Evolutionary conservation across 371 early-diverging fungal genomes (phyloP).

Genomic region (Rhizopus sp.): DNA sequence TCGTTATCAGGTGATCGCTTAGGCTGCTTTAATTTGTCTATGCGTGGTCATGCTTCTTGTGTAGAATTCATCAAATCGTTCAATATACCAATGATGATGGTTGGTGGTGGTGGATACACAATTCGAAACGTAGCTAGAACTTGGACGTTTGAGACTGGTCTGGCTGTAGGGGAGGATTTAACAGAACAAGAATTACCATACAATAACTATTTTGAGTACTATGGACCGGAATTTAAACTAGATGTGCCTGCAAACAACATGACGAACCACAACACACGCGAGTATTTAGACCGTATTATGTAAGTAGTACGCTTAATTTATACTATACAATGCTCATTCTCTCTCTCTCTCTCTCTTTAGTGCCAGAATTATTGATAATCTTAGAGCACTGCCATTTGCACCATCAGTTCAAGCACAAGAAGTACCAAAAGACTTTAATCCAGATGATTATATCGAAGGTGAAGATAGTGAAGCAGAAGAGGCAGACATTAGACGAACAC

Average conservation of each 20-base stretch:
- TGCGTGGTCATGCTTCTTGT: conserved; percentile 88
- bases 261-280: conserved; percentile 92
- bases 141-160: conserved; percentile 99
- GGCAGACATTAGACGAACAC: conserved; percentile 43
- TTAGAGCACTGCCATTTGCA: conserved; percentile 84
- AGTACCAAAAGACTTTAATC: conserved; percentile 50
- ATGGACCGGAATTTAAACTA: conserved; percentile 92
- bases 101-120: conserved; percentile 99
- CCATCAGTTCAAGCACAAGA: conserved; percentile 96
- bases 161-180: conserved; percentile 79
- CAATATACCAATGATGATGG: conserved; percentile 90
- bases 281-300: conserved; percentile 89
- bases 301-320: conserved; percentile 30
- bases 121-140: conserved; percentile 97
- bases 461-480: conserved; percentile 55
- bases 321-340: neutral
- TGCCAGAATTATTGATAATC: conserved; percentile 83
- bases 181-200: conserved; percentile 78
- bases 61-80: conserved; percentile 93
- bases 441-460: conserved; percentile 48
- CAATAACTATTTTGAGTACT: conserved; percentile 95
- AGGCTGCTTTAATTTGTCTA: conserved; percentile 98
- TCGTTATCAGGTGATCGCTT: conserved; percentile 98
- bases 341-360: conserved; percentile 27
- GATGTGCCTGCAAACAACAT: conserved; percentile 95